Evolutionary conservation across 139 green algal genomes (phyloP).

Genomic region (Picochlorum sp.): DNA sequence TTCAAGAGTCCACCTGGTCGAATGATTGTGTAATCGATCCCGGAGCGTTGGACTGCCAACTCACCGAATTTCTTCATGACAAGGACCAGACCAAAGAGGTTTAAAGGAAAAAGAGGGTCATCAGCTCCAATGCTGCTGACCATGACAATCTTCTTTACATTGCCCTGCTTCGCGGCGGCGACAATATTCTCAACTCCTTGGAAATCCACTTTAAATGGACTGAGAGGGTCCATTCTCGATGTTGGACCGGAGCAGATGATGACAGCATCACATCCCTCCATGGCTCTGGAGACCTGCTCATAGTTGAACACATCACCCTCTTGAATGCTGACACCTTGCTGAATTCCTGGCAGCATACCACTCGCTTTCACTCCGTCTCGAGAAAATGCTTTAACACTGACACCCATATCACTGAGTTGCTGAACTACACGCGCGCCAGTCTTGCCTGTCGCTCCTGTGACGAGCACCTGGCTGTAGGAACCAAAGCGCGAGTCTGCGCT

Average conservation of each 20-base stretch:
- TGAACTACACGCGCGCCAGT: conserved; percentile 42
- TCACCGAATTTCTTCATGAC: conserved; percentile 75
- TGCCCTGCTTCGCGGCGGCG: conserved; percentile 37
- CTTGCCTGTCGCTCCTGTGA: conserved; percentile 52
- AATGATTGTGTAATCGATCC: conserved; percentile 72
- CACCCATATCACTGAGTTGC: conserved; percentile 30
- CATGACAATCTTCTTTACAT: conserved; percentile 43
- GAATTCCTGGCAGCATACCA: conserved; percentile 18
- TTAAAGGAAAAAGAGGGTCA: conserved; percentile 62
- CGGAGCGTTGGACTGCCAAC: conserved; percentile 66
- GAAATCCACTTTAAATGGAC: conserved; percentile 62
- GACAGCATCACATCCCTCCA: conserved; percentile 45
- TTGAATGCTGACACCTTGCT: conserved; percentile 26
- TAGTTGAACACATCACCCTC: conserved; percentile 53
- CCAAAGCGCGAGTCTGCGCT: too few relatives aligned
- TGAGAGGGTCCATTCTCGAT: conserved; percentile 50
- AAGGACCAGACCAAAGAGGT: conserved; percentile 68
- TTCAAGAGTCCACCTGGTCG: conserved; percentile 48
- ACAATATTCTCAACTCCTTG: conserved; percentile 70
- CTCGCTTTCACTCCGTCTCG: conserved; percentile 37
- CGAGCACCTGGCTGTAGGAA: conserved; percentile 29
- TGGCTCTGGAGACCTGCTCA: conserved; percentile 34
- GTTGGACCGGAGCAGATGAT: conserved; percentile 56
- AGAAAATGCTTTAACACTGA: conserved; percentile 49
- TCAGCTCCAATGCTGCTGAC: conserved; percentile 66